Conservation (phyloP, 2,329 filamentous ascomycete species). For the Anisogramma anomala region DNA sequence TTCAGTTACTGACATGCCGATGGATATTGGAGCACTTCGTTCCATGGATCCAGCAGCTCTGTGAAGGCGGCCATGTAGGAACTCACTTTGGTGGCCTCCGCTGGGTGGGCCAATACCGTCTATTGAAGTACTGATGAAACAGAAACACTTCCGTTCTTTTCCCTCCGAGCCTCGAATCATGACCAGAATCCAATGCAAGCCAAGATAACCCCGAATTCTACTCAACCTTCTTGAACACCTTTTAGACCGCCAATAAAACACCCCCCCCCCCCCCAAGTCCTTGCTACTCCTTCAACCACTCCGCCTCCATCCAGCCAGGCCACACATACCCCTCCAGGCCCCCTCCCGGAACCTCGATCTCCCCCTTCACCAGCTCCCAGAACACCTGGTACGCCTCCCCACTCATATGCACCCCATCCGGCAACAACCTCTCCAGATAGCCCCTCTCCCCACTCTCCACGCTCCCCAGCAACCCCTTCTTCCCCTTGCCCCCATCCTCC, state of each 20-base stretch:
- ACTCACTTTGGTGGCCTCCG: too few species aligned
- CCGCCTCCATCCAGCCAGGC: constrained; percentile 35
- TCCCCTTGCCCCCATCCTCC: constrained; percentile 36
- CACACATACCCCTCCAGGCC: constrained; percentile 27
- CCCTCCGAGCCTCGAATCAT: too few species aligned
- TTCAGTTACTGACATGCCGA: too few species aligned
- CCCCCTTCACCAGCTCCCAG: constrained; percentile 34
- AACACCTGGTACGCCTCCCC: constrained; percentile 42
- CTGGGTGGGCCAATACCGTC: too few species aligned
- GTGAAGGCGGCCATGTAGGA: too few species aligned
- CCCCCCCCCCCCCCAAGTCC: too few species aligned
- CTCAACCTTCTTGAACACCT: too few species aligned
- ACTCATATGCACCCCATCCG: constrained; percentile 47
- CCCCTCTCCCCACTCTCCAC: constrained; percentile 39
- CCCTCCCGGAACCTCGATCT: constrained; percentile 33
- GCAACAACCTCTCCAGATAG: constrained; percentile 39
- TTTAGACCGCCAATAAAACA: too few species aligned
- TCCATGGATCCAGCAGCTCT: too few species aligned
- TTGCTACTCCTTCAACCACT: constrained; percentile 16
- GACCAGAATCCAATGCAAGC: too few species aligned
- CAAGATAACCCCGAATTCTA: too few species aligned
- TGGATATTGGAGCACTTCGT: too few species aligned
- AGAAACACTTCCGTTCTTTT: background rate
- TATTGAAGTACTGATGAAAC: background rate
- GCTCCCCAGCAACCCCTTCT: constrained; percentile 34